Evolutionary conservation across 345 rosid species (phyloP).

Genomic region (Excoecaria agallocha): DNA sequence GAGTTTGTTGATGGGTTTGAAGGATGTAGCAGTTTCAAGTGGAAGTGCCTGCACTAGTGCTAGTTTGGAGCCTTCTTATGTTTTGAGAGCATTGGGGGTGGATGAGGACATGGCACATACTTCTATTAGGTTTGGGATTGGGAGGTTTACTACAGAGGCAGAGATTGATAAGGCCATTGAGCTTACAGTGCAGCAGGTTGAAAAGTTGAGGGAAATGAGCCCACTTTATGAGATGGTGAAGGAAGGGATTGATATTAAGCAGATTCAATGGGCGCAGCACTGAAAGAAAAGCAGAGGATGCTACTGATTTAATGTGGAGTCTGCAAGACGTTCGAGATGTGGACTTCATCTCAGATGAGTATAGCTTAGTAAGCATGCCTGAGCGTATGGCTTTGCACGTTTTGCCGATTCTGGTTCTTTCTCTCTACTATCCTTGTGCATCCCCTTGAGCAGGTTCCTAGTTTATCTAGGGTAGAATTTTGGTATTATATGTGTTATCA

Average conservation of each 20-base stretch:
- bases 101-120: conserved; percentile 81
- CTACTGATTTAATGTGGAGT: neutral
- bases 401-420: neutral
- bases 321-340: neutral
- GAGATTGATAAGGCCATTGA: conserved; percentile 83
- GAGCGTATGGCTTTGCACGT: neutral
- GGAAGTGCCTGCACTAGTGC: conserved; percentile 99
- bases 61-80: conserved; percentile 94
- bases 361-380: neutral
- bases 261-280: conserved; percentile 92
- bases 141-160: conserved; percentile 85
- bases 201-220: conserved; percentile 94
- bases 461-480: conserved; percentile 10
- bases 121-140: conserved; percentile 94
- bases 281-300: conserved; percentile 26
- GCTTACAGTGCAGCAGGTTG: conserved; percentile 85
- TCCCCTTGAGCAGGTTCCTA: conserved; percentile 13
- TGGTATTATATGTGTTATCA: conserved; percentile 6
- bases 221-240: conserved; percentile 93
- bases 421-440: conserved; percentile 9
- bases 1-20: conserved; percentile 95
- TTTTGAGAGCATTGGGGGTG: conserved; percentile 93
- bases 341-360: conserved; percentile 4
- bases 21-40: conserved; percentile 97
- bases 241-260: conserved; percentile 81